Evolutionary conservation across 495 filamentous ascomycete species (phyloP).

Genomic region (Letharia columbiana): DNA sequence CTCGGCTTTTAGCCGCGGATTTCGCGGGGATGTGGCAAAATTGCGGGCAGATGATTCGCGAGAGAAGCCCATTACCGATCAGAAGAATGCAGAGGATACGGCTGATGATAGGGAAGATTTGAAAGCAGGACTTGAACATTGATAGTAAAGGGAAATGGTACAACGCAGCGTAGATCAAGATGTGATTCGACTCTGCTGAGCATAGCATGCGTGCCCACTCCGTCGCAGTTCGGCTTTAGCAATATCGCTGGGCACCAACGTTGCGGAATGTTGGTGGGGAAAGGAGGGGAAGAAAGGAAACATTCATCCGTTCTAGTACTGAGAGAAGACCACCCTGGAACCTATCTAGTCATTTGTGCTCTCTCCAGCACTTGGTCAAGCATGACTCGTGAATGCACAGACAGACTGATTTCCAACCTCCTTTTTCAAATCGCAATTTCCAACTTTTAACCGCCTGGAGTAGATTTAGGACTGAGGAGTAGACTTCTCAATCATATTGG

Average conservation of each 20-base stretch:
- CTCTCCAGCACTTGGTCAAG: slow-evolving; percentile 31
- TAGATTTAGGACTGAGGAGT: background rate
- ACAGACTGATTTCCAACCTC: background rate
- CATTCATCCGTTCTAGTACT: background rate
- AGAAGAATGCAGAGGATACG: background rate
- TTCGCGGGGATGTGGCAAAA: slow-evolving; percentile 7
- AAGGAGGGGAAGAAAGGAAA: too few species aligned
- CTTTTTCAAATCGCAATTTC: background rate
- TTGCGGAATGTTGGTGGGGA: background rate
- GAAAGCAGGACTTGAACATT: background rate
- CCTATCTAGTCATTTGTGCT: slow-evolving; percentile 18
- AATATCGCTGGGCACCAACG: background rate
- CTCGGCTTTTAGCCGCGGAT: slow-evolving; percentile 2
- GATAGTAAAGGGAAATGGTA: background rate
- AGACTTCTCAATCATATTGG: slow-evolving; percentile 58
- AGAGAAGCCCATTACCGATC: background rate
- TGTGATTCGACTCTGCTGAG: background rate
- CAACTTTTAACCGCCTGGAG: background rate
- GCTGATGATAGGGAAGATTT: background rate
- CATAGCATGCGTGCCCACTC: background rate
- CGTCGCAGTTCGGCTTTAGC: background rate
- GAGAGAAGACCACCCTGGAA: slow-evolving; percentile 4
- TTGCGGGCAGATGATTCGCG: background rate
- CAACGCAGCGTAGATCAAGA: background rate
- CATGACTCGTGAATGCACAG: slow-evolving; percentile 12